Evolutionary conservation across 345 rosid genomes (phyloP).

Genomic region (Turnera subulata): DNA sequence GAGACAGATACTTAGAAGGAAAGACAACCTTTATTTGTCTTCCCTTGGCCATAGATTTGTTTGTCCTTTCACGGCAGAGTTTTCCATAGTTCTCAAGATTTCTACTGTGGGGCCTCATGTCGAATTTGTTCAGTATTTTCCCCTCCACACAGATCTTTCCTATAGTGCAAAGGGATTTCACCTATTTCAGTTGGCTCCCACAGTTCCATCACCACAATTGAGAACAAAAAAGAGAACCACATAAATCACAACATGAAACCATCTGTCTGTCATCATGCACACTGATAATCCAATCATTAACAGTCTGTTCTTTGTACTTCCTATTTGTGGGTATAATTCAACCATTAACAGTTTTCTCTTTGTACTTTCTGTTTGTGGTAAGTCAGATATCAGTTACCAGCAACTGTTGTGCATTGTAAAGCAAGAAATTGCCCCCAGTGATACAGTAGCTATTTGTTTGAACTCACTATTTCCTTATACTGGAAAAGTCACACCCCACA

Average conservation of each 20-base stretch:
- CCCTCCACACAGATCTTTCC: slow-evolving; percentile 68
- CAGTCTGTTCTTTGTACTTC: background rate
- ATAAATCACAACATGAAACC: background rate
- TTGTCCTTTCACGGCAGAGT: slow-evolving; percentile 77
- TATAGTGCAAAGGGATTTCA: slow-evolving; percentile 23
- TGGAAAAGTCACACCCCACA: too few relatives aligned
- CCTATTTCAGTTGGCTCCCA: slow-evolving; percentile 1
- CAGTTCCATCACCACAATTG: slow-evolving; percentile 2
- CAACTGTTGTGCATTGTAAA: too few relatives aligned
- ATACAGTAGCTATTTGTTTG: too few relatives aligned
- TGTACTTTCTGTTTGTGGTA: too few relatives aligned
- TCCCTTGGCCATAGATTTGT: slow-evolving; percentile 57
- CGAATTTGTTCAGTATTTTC: slow-evolving; percentile 71
- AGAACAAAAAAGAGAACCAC: background rate
- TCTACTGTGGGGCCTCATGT: slow-evolving; percentile 75
- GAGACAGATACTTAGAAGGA: background rate
- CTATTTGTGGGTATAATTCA: background rate
- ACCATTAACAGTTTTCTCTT: background rate
- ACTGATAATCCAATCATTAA: background rate
- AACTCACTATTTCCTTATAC: too few relatives aligned
- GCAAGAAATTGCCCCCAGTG: too few relatives aligned
- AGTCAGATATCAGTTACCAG: too few relatives aligned
- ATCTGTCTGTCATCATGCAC: background rate
- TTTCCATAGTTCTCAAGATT: slow-evolving; percentile 72
- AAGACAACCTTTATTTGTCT: slow-evolving; percentile 72